Conservation (phyloP, 1,139 yeast species). For the Pichia sp. region DNA sequence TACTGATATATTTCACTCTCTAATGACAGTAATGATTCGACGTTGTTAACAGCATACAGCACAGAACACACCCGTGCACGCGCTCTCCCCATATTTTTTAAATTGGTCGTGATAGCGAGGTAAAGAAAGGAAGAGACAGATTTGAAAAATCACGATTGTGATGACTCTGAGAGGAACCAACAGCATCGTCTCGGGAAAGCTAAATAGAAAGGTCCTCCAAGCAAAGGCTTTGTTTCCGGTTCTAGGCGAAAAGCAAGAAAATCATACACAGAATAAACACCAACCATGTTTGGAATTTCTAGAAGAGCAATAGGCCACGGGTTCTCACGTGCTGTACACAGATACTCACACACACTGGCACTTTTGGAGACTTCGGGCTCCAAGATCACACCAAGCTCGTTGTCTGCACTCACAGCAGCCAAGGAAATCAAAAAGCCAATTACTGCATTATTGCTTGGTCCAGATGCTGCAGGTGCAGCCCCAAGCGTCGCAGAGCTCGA, state of each 20-base stretch:
- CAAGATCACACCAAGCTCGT: constrained; percentile 58
- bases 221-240: no score
- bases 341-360: constrained; percentile 49
- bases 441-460: constrained; percentile 57
- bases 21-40: no score
- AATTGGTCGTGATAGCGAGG: not conserved
- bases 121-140: not conserved
- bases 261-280: not conserved
- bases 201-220: no score
- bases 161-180: not conserved
- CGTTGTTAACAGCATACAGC: no score
- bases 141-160: not conserved
- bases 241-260: no score
- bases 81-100: not conserved
- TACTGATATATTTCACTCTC: no score
- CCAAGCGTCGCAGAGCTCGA: constrained; percentile 38
- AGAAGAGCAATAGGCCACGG: not conserved
- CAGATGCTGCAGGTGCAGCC: constrained; percentile 43
- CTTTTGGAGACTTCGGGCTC: constrained; percentile 62
- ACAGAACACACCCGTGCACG: not conserved
- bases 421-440: constrained; percentile 57
- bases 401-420: constrained; percentile 67
- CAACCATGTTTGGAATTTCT: constrained; percentile 7
- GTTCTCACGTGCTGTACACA: not conserved
- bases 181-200: not conserved